These are phyloP conservation scores for Trypanosoma lewisi DNA, from an alignment of 208 protist genomes.

Conservation along the genomic window DNA sequence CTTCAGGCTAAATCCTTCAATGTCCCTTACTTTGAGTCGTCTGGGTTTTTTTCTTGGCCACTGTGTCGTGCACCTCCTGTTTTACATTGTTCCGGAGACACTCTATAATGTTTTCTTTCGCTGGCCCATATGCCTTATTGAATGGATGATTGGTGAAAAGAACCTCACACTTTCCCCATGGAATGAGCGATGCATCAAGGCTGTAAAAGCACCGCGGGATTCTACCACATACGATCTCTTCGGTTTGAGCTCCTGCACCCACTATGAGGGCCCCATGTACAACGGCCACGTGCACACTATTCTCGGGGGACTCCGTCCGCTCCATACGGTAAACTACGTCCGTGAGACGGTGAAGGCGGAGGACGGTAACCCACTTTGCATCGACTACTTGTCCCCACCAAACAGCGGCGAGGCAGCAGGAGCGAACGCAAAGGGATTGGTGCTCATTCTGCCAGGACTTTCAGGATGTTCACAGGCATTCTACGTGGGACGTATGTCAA, in stretches of 20 bases:
- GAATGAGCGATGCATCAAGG: conserved; percentile 17
- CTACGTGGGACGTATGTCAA: conserved; percentile 56
- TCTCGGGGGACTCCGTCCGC: conserved; percentile 37
- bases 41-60: conserved; percentile 24
- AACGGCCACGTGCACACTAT: conserved; percentile 58
- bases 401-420: not conserved
- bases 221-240: conserved; percentile 12
- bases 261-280: conserved; percentile 57
- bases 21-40: not conserved
- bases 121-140: conserved; percentile 22
- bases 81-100: conserved; percentile 31
- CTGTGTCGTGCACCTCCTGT: conserved; percentile 23
- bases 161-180: conserved; percentile 16
- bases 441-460: conserved; percentile 65
- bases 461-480: conserved; percentile 41
- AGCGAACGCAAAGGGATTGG: conserved; percentile 31
- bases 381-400: conserved; percentile 39
- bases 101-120: conserved; percentile 30
- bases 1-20: not conserved
- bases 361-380: conserved; percentile 57
- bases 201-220: conserved; percentile 1
- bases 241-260: conserved; percentile 34
- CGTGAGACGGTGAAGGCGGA: conserved; percentile 40
- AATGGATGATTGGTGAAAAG: conserved; percentile 18
- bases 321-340: conserved; percentile 18